Conservation (phyloP, 257 asterid genomes). For the Solanum paucissectum region DNA sequence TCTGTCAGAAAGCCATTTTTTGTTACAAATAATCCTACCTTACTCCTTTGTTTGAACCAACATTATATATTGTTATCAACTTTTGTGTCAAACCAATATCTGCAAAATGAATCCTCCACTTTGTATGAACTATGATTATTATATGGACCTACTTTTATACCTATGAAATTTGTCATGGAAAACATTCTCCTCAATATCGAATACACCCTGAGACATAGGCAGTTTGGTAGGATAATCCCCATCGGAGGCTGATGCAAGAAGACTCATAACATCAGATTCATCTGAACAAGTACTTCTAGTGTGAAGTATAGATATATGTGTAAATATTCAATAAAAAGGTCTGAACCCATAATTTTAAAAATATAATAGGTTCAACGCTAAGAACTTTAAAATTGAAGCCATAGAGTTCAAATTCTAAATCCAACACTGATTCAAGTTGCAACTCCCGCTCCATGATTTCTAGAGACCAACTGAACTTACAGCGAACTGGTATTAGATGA, state of each 20-base stretch:
- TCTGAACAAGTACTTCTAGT: background rate
- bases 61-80: background rate
- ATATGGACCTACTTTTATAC: background rate
- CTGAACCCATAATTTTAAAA: background rate
- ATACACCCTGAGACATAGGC: background rate
- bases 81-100: background rate
- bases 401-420: background rate
- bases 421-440: background rate
- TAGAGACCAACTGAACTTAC: background rate
- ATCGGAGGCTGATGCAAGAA: background rate
- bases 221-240: background rate
- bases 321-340: background rate
- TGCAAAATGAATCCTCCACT: background rate
- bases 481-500: background rate
- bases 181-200: background rate
- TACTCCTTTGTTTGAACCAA: background rate
- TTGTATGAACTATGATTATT: background rate
- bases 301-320: background rate
- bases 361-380: background rate
- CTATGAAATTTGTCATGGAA: background rate
- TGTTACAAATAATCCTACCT: background rate
- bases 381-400: background rate
- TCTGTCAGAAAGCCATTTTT: background rate
- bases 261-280: background rate
- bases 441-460: background rate